Evolutionary conservation across 148 eudicot species (phyloP).

Genomic region (Heliosperma pusillum): DNA sequence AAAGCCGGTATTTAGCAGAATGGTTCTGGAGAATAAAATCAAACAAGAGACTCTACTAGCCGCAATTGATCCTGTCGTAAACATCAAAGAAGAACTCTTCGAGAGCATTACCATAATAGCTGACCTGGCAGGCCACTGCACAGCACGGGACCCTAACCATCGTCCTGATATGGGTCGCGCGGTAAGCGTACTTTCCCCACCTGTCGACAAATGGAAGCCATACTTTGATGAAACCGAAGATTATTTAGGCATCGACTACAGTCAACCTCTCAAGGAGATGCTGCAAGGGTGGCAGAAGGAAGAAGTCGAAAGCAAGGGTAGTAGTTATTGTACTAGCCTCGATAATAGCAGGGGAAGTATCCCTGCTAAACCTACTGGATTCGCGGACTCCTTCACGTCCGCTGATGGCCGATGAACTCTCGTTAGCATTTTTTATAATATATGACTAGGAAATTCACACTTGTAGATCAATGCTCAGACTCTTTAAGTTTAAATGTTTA

Average conservation of each 20-base stretch:
- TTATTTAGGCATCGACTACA: slow-evolving; percentile 34
- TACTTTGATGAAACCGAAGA: slow-evolving; percentile 41
- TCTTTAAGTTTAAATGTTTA: background rate
- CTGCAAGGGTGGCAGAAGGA: slow-evolving; percentile 62
- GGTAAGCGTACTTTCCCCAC: slow-evolving; percentile 51
- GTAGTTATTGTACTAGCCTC: slow-evolving; percentile 26
- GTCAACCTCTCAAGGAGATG: slow-evolving; percentile 46
- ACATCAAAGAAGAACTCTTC: slow-evolving; percentile 34
- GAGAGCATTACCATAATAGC: slow-evolving; percentile 48
- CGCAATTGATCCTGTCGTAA: slow-evolving; percentile 54
- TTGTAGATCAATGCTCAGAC: background rate
- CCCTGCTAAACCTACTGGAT: slow-evolving; percentile 59
- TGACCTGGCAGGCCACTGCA: slow-evolving; percentile 75
- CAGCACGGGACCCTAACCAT: slow-evolving; percentile 68
- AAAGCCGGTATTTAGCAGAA: slow-evolving; percentile 63
- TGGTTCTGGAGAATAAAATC: slow-evolving; percentile 75
- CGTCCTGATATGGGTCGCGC: slow-evolving; percentile 80
- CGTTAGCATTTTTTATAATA: background rate
- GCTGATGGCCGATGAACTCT: slow-evolving; percentile 50
- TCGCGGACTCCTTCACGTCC: slow-evolving; percentile 64
- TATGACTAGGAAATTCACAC: background rate
- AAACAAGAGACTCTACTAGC: slow-evolving; percentile 39
- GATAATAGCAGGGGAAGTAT: slow-evolving; percentile 63
- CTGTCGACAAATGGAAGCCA: slow-evolving; percentile 70
- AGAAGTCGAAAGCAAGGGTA: slow-evolving; percentile 27